A percentile compares a stretch with the other conserved stretches of the same genome.
These are phyloP conservation scores for Zychaea mexicana DNA, from an alignment of 371 early-diverging fungal genomes.

Conservation along the genomic window DNA sequence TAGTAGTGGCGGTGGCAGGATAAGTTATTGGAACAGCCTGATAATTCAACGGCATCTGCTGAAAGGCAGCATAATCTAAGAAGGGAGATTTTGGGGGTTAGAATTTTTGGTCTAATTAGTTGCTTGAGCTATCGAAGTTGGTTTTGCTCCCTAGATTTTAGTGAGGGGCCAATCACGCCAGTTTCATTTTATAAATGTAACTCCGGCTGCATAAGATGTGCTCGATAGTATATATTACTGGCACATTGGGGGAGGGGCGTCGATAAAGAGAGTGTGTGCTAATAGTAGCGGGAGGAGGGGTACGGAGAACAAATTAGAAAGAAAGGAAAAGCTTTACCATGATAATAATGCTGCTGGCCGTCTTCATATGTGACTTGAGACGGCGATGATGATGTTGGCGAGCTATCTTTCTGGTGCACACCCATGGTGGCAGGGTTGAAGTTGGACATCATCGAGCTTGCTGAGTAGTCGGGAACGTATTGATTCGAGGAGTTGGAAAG, in stretches of 20 bases:
- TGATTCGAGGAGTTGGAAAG: slow-evolving; percentile 31
- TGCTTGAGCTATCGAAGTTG: neutral
- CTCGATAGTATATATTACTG: neutral
- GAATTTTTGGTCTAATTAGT: neutral
- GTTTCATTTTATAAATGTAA: slow-evolving; percentile 8
- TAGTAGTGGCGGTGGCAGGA: slow-evolving; percentile 15
- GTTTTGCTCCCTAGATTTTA: slow-evolving; percentile 6
- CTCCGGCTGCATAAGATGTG: slow-evolving; percentile 14
- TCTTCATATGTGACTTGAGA: slow-evolving; percentile 26
- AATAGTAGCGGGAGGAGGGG: too few relatives aligned
- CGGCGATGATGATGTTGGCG: slow-evolving; percentile 13
- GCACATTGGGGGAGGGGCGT: neutral
- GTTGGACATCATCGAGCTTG: slow-evolving; percentile 33
- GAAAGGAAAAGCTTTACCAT: neutral
- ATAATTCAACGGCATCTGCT: slow-evolving; percentile 36
- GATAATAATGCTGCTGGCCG: slow-evolving; percentile 10
- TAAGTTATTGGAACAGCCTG: slow-evolving; percentile 29
- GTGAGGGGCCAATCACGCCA: slow-evolving; percentile 7
- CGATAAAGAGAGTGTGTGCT: neutral
- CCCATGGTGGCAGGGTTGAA: slow-evolving; percentile 34
- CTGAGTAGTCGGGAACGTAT: slow-evolving; percentile 32
- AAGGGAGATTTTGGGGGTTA: slow-evolving; percentile 3
- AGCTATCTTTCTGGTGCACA: slow-evolving; percentile 22
- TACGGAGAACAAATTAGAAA: slow-evolving; percentile 1
- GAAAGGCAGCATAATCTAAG: slow-evolving; percentile 38